These are phyloP conservation scores for Pythium brassicae DNA, from an alignment of 352 stramenopile genomes.

Conservation along the genomic window DNA sequence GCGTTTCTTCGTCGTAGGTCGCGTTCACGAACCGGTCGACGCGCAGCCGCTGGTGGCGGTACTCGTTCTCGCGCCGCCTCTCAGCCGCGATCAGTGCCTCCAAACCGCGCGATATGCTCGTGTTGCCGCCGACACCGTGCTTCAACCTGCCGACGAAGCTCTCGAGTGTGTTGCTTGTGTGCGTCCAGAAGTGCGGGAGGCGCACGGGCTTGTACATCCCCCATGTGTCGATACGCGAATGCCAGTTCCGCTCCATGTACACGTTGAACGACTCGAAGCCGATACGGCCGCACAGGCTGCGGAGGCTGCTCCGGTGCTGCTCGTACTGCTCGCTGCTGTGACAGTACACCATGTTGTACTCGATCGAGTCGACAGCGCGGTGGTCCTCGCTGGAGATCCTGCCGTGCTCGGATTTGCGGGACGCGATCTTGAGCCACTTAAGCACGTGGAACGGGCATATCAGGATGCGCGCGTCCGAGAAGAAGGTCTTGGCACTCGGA, in stretches of 20 bases:
- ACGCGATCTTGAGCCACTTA: too few relatives aligned
- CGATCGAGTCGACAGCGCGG: too few relatives aligned
- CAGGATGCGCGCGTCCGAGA: too few relatives aligned
- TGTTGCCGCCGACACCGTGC: conserved; percentile 1
- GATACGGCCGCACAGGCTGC: not conserved
- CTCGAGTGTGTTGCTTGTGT: conserved; percentile 26
- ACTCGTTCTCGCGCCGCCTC: not conserved
- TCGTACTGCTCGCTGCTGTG: too few relatives aligned
- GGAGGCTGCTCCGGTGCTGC: too few relatives aligned
- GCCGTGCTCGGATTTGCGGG: too few relatives aligned
- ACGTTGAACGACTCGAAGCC: not conserved
- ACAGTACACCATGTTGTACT: too few relatives aligned
- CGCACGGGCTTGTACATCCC: conserved; percentile 10
- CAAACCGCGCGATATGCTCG: not conserved
- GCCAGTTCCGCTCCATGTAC: not conserved
- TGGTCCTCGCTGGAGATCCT: too few relatives aligned
- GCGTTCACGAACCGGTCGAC: not conserved
- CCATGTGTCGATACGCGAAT: conserved; percentile 4
- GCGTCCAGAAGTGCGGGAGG: too few relatives aligned
- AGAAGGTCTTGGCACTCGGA: too few relatives aligned
- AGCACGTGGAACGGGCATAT: too few relatives aligned
- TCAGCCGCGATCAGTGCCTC: not conserved
- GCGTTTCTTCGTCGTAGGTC: conserved; percentile 20
- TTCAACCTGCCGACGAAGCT: conserved; percentile 27
- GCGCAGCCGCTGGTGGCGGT: not conserved